A percentile compares a stretch with the other conserved stretches of the same genome.
Evolutionary conservation across 352 stramenopile species (phyloP).

Genomic region (Globisporangium abappressorium): DNA sequence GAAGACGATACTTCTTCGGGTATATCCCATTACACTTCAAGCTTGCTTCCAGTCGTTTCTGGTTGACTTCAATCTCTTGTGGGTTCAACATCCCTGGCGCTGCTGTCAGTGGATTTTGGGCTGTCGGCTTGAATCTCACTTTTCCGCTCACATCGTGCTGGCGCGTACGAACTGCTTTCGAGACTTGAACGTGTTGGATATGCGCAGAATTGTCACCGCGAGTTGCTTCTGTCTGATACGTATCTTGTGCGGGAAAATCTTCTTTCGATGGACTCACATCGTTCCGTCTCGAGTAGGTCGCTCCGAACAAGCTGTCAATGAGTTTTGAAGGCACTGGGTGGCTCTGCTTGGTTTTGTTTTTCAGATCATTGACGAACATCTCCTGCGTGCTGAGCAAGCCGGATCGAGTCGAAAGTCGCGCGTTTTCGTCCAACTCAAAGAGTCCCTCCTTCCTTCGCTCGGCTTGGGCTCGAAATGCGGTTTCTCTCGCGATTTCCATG

Average conservation of each 20-base stretch:
- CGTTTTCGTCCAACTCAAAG: slow-evolving; percentile 37
- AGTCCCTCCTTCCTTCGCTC: slow-evolving; percentile 41
- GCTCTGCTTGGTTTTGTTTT: background rate
- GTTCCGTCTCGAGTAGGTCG: slow-evolving; percentile 22
- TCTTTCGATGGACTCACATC: background rate
- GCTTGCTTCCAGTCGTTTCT: slow-evolving; percentile 54
- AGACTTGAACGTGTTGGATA: background rate
- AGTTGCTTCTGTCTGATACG: background rate
- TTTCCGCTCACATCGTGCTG: background rate
- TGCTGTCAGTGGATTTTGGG: slow-evolving; percentile 9
- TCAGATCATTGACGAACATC: background rate
- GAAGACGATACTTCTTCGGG: slow-evolving; percentile 76
- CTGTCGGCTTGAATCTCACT: background rate
- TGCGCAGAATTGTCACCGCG: background rate
- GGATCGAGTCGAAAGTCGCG: slow-evolving; percentile 37
- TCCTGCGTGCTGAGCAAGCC: slow-evolving; percentile 22
- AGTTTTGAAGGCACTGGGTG: slow-evolving; percentile 61
- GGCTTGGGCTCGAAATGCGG: slow-evolving; percentile 34
- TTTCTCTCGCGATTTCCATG: slow-evolving; percentile 72
- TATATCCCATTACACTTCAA: slow-evolving; percentile 75
- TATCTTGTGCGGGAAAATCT: background rate
- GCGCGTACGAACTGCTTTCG: background rate
- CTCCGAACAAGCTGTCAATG: slow-evolving; percentile 72
- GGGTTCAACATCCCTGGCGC: slow-evolving; percentile 3
- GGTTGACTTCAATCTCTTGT: slow-evolving; percentile 58